Conservation (phyloP, 768 basidiomycete species). For the Mrakia hoshinonis region DNA sequence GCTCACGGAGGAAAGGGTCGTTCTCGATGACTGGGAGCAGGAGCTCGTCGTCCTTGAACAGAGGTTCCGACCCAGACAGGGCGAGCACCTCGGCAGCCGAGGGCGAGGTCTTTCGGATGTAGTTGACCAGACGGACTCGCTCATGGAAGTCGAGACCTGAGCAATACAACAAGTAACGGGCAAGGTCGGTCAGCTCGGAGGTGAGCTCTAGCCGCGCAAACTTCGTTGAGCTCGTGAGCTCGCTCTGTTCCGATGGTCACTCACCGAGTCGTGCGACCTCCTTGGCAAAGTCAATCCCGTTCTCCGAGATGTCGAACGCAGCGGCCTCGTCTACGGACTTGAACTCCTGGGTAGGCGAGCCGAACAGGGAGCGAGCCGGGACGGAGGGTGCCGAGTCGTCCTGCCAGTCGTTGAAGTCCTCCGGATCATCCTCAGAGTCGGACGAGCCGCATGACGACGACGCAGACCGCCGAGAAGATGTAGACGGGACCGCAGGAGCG, state of each 20-base stretch:
- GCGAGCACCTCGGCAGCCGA: constrained; percentile 44
- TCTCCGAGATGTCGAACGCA: constrained; percentile 52
- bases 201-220: constrained; percentile 8
- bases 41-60: constrained; percentile 68
- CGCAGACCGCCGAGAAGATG: not conserved
- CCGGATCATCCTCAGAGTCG: constrained; percentile 17
- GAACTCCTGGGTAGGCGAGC: constrained; percentile 49
- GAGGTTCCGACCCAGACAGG: constrained; percentile 53
- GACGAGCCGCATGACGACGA: constrained; percentile 17
- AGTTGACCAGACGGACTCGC: constrained; percentile 75
- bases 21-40: constrained; percentile 73
- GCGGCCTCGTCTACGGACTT: constrained; percentile 55
- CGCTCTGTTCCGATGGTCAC: constrained; percentile 38
- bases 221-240: constrained; percentile 24
- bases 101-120: constrained; percentile 62
- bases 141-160: constrained; percentile 69
- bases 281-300: constrained; percentile 57
- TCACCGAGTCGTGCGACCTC: constrained; percentile 52
- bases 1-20: constrained; percentile 80
- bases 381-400: constrained; percentile 37
- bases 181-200: constrained; percentile 15
- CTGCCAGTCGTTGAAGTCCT: constrained; percentile 31
- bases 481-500: not conserved
- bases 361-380: constrained; percentile 60
- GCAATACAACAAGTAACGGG: not conserved